Base-by-base conservation (phyloP, 352 stramenopile genomes). In the Pythium apleroticum region DNA sequence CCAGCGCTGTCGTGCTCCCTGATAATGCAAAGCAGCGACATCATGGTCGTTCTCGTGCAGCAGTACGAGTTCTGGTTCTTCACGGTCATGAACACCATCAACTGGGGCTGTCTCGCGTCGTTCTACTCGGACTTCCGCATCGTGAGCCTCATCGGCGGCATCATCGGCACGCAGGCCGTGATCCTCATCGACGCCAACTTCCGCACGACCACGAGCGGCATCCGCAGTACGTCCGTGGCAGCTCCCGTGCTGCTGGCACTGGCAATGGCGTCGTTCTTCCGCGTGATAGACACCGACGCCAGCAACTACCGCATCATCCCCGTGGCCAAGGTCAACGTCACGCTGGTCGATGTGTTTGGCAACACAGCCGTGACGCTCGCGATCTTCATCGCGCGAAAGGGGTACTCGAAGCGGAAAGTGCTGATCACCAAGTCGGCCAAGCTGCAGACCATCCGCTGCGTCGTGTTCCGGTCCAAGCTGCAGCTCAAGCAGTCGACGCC, bases 61-160 rank as follows among this genome's bases (percentile, higher is more conserved):
- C 60, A 77, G 27, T 77, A 74, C 56, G 73, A 80, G 20, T 80
- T 76, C 50, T 80, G 73, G 70, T 80, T 77, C 52, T 80, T 80
- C 48, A 69, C 67, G n/a, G 49, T 66, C 14, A 43, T 68, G 12
- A 80, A 77, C 37, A 19, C 67, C 1, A 31, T 76, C 45, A 71
- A 68, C 9, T 77, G 73, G 71, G 19, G 22, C n/a, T 24, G 66
- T 14, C 53, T 78, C 9, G 68, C 68, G 9, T 73, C 61, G n/a
- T 76, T 80, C 22, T 64, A 73, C 22, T 57, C 12, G 10, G 73
- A 80, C 20, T 20, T 73, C 2, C 73, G 73, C 37, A 31, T 78
- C 14, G 19, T 76, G 6, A 71, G 61, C 14, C 62, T 78, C 17
- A 15, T 76, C 12, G 61, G 58, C 1, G 52, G 65, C 17, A 66